Base-by-base conservation (phyloP, 441 rosid species). In the Adansonia grandidieri region DNA sequence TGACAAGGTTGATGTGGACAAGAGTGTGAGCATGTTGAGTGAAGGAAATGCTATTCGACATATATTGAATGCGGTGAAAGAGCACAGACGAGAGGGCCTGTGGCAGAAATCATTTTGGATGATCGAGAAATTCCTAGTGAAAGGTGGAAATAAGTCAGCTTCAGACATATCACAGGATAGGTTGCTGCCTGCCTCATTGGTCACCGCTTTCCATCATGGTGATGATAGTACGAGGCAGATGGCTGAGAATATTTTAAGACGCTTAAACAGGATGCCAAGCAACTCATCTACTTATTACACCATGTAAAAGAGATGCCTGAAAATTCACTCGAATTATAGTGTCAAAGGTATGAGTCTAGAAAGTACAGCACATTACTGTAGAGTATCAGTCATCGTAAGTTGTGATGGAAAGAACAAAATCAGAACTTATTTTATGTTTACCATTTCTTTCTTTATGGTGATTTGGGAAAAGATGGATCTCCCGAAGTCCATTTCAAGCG, bases 71-170 rank as follows among this genome's bases (percentile, higher is more conserved):
- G 93, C 87, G 78, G 87, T 88, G 71, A 93, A 88, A 82, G 96
- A 87, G 58, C 97, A 90, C 85, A 85, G 77, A 82, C 85, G 85
- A 76, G 98, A 92, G 81, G 84, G 89, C 74, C 76, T 96, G 68
- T 7, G 88, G 92, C 91, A 93, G 85, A 93, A 96, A 73, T 91
- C 95, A 70, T 89, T 93, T 85, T 92, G 98, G 98, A 77, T 95
- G 80, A 84, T 96, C 77, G 99, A 93, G 76, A 92, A 84, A 81
- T 96, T 96, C 86, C 85, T 96, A 79, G 75, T 77, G 78, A 87
- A 84, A 88, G 97, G 94, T 9, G 92, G 93, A 20, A 84, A 86
- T 44, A 79, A 84, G 77, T 86, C 88, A 64, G 88, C 83, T 19
- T 83, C 88, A 15, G 87, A 83, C 74, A 93, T 96, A 82, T 89